Evolutionary conservation across 768 basidiomycete genomes (phyloP), one percentile per base, ranked within the genome.

Genomic region (Saitozyma podzolica): DNA sequence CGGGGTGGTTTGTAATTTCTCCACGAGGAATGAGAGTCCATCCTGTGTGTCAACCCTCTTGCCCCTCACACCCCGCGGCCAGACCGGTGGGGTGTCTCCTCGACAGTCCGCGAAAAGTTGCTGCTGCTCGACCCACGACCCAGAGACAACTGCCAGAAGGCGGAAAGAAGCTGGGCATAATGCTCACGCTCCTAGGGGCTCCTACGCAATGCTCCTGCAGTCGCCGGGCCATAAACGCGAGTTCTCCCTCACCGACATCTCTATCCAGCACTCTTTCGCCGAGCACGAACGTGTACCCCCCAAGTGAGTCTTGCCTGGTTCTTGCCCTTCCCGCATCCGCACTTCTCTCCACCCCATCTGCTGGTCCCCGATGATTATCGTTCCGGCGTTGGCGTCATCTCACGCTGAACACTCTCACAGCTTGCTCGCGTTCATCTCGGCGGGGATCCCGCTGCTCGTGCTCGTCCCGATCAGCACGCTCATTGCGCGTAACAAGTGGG

Each of bases 401-500:
- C 51, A 13, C 29, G 13, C 51, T 53, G 17, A 60, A 51, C 54
- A 10, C 47, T 11, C 4, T 17, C 39, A 54, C 49, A 77, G 70
- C 48, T 56, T 79, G 2, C 69, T 82, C 6, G 66, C 73, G 40
- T 54, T 83, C 58, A 80, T 85, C 42, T 83, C 84, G 10, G 52
- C 84, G 37, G 85, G 87, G 2, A 83, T 89, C 3, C 94, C 94
- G 0, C 75, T 91, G 19, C 70, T 86, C 50, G 80, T 92, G 49
- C 86, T 91, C 72, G 83, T 87, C 17, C 67, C 86, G 17, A 83
- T 94, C 68, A 90, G 90, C 68, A 61, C 86, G 19, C 54, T 89
- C 13, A 88, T 91, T 19, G 82, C 91, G 39, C 85, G 88, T n/a
- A 88, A 87, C 3, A 87, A 86, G 82, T 97, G 93, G 92, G 94